Base-by-base conservation (phyloP, 2,329 filamentous ascomycete species). In the Chaetothyriales sp. region DNA sequence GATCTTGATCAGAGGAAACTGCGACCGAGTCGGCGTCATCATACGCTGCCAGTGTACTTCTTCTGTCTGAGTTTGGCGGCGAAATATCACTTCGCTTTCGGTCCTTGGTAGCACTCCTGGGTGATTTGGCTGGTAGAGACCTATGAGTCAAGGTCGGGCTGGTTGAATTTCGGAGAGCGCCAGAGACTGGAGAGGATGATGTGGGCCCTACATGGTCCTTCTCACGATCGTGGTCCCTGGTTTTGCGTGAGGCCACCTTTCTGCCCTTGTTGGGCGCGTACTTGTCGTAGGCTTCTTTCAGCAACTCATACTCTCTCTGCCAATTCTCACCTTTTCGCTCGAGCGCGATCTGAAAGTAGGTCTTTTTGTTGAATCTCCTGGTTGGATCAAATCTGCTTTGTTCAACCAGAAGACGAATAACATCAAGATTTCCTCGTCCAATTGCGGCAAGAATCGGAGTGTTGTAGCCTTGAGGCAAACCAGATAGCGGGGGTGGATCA, bases 381-480 rank as follows among this genome's bases (percentile, higher is more conserved):
- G 86, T 87, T 0, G 92, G 89, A 60, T 98, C 83, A 63, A 96
- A 95, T 22, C 75, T 73, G 46, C 78, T 77, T 60, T 92, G 86
- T 53, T 81, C 80, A 5, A 95, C 71, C 6, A 95, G 74, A 9
- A 95, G 71, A 51, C 84, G 78, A 44, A 98, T 80, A 51, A 95
- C 86, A 58, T 86, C 84, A 47, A 92, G 76, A 60, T 95, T 92
- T 3, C 79, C 79, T 59, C 90, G 84, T 15, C 92, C 90, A 57
- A 98, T 95, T 1, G 92, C 89, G 52, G 89, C 88, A 39, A 95
- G 77, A 73, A 98, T 93, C 1, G 92, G 92, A 1, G 90, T 96
- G 48, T 89, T 84, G 61, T 85, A 82, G 51, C 92, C 88, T 43
- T 75, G 68, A 25, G 74, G 72, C 46, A 55, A 32, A 22, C 50